These are phyloP conservation scores for Lachancea dasiensis DNA, from an alignment of 805 yeast species.

Conservation along the genomic window DNA sequence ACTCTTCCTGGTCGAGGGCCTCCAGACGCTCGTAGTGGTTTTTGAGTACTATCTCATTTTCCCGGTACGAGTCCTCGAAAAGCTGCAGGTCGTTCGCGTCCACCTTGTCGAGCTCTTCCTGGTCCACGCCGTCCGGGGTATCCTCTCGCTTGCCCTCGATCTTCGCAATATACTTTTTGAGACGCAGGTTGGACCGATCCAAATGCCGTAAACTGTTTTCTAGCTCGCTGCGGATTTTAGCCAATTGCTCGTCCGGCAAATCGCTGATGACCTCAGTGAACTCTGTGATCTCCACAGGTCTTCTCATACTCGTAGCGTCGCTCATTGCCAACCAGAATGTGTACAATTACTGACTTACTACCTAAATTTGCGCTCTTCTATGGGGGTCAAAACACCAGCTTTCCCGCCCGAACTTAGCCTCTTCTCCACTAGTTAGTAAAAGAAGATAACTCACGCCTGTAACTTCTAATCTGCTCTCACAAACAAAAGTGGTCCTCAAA, in stretches of 20 bases:
- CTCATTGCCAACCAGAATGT: too few relatives aligned
- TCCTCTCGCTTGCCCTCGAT: slow-evolving; percentile 21
- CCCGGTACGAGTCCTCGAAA: slow-evolving; percentile 49
- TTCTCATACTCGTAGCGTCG: slow-evolving; percentile 21
- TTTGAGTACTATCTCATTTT: slow-evolving; percentile 48
- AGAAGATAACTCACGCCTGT: too few relatives aligned
- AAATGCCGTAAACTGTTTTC: slow-evolving; percentile 41
- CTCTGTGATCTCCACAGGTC: slow-evolving; percentile 40
- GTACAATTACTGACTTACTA: too few relatives aligned
- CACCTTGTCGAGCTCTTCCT: slow-evolving; percentile 26
- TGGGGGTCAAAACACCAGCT: too few relatives aligned
- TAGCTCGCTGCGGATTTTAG: slow-evolving; percentile 31
- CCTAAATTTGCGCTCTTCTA: too few relatives aligned
- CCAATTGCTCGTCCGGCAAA: slow-evolving; percentile 42
- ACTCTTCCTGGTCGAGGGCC: slow-evolving; percentile 43
- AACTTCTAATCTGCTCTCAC: too few relatives aligned
- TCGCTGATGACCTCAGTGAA: slow-evolving; percentile 49
- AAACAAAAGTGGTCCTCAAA: too few relatives aligned
- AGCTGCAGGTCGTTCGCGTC: slow-evolving; percentile 43
- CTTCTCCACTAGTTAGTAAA: too few relatives aligned
- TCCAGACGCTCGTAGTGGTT: slow-evolving; percentile 45
- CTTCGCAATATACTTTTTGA: slow-evolving; percentile 39
- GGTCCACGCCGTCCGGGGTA: slow-evolving; percentile 15
- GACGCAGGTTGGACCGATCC: slow-evolving; percentile 44
- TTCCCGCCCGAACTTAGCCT: too few relatives aligned